These are phyloP conservation scores for Colletotrichum cuscutae DNA, from an alignment of 2,329 filamentous ascomycete genomes.

Conservation along the genomic window DNA sequence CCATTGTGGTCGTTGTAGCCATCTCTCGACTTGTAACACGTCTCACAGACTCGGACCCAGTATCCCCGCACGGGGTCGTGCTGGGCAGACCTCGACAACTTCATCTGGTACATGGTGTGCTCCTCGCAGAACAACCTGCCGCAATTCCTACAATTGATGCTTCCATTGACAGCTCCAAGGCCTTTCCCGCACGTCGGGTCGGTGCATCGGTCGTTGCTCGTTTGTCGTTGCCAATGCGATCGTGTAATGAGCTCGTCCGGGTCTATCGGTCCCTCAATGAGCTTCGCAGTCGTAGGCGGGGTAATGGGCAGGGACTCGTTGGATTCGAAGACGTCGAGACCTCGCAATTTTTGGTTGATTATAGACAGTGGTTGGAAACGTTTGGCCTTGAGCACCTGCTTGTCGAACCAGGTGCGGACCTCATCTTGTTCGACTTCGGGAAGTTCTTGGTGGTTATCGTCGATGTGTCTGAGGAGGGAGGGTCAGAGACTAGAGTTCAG, in stretches of 20 bases:
- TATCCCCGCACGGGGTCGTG: conserved; percentile 91
- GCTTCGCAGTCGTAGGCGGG: conserved; percentile 48
- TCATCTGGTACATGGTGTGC: conserved; percentile 99
- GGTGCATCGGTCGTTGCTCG: conserved; percentile 81
- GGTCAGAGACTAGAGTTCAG: conserved; percentile 26
- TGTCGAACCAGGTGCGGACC: conserved; percentile 97
- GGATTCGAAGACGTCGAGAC: conserved; percentile 92
- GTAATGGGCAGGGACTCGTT: conserved; percentile 72
- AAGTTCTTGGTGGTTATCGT: conserved; percentile 90
- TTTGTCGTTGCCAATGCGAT: conserved; percentile 86
- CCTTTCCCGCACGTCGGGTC: conserved; percentile 87
- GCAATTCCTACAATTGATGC: conserved; percentile 92
- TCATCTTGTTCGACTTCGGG: conserved; percentile 91
- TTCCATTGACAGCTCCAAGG: conserved; percentile 82
- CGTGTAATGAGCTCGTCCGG: conserved; percentile 91
- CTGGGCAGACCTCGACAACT: conserved; percentile 86
- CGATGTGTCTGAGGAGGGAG: conserved; percentile 64
- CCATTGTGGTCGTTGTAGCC: conserved; percentile 94
- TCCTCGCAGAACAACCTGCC: conserved; percentile 95
- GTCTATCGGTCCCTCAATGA: conserved; percentile 64
- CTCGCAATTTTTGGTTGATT: conserved; percentile 92
- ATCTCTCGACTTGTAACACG: conserved; percentile 96
- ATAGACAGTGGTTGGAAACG: conserved; percentile 91
- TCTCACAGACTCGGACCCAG: conserved; percentile 97
- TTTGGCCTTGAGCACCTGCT: conserved; percentile 92